Evolutionary conservation across 768 basidiomycete genomes (phyloP).

Genomic region (Inosperma sp.): DNA sequence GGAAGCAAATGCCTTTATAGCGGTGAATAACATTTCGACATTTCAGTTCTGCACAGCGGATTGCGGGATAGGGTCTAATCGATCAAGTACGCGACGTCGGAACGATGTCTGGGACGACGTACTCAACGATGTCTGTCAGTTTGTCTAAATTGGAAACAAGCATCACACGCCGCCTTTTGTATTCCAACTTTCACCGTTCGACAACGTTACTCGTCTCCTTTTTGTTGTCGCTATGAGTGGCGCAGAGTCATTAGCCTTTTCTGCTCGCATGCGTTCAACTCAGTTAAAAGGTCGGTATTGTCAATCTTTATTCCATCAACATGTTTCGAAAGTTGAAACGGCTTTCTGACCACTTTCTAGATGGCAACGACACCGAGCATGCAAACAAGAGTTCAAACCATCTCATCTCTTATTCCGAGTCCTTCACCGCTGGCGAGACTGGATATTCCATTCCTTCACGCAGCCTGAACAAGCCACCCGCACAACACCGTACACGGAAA

Average conservation of each 20-base stretch:
- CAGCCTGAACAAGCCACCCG: conserved; percentile 19
- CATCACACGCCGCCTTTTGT: conserved; percentile 5
- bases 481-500: conserved; percentile 26
- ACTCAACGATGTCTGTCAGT: too few relatives aligned
- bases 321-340: conserved; percentile 24
- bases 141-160: neutral
- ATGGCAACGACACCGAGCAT: conserved; percentile 18
- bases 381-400: conserved; percentile 22
- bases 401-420: conserved; percentile 42
- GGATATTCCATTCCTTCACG: conserved; percentile 21
- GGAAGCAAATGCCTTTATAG: too few relatives aligned
- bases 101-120: too few relatives aligned
- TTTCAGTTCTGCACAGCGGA: too few relatives aligned
- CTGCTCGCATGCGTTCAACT: neutral
- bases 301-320: conserved; percentile 26
- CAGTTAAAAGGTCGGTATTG: conserved; percentile 13
- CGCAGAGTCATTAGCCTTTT: neutral
- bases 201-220: too few relatives aligned
- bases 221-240: neutral
- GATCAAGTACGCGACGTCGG: too few relatives aligned
- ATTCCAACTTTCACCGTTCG: neutral
- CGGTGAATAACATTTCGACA: too few relatives aligned
- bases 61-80: too few relatives aligned
- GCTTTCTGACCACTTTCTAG: conserved; percentile 27
- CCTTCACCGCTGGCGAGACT: conserved; percentile 42